phyloP scores from a whole-genome alignment of 2,329 filamentous ascomycete genomes.

The Fusarium hainanense region DNA sequence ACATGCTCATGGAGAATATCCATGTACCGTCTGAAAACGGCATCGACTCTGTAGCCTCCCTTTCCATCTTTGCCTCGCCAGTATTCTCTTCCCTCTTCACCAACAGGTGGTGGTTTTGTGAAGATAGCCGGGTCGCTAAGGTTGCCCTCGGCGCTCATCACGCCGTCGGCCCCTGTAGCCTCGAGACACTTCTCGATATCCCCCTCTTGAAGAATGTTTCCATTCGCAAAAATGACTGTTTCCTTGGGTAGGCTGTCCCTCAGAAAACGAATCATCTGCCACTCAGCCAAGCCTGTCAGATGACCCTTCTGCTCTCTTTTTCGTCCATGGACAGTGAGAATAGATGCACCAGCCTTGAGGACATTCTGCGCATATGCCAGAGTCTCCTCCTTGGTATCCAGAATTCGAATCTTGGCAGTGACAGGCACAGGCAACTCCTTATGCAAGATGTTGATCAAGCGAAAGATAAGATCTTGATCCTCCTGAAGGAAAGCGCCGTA shows the following conservation, averaged over 20 bases:
- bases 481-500: slow-evolving; percentile 97
- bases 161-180: slow-evolving; percentile 86
- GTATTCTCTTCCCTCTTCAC: slow-evolving; percentile 80
- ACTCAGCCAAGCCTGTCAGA: slow-evolving; percentile 92
- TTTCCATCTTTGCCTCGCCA: slow-evolving; percentile 84
- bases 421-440: slow-evolving; percentile 82
- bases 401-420: slow-evolving; percentile 92
- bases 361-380: slow-evolving; percentile 91
- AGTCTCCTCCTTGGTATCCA: slow-evolving; percentile 88
- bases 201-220: slow-evolving; percentile 84
- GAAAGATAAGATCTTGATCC: slow-evolving; percentile 83
- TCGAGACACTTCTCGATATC: slow-evolving; percentile 83
- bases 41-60: slow-evolving; percentile 90
- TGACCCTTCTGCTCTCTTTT: slow-evolving; percentile 94
- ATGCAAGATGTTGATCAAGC: slow-evolving; percentile 86
- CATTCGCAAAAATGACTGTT: slow-evolving; percentile 96
- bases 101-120: slow-evolving; percentile 70
- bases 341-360: slow-evolving; percentile 86
- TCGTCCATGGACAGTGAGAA: slow-evolving; percentile 92
- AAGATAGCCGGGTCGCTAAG: slow-evolving; percentile 93
- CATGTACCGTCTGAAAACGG: slow-evolving; percentile 86
- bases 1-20: slow-evolving; percentile 88
- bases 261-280: slow-evolving; percentile 84
- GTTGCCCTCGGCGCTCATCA: slow-evolving; percentile 98
- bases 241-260: slow-evolving; percentile 85